Conservation (phyloP, 2,329 filamentous ascomycete genomes). For the Talaromyces atroroseus region DNA sequence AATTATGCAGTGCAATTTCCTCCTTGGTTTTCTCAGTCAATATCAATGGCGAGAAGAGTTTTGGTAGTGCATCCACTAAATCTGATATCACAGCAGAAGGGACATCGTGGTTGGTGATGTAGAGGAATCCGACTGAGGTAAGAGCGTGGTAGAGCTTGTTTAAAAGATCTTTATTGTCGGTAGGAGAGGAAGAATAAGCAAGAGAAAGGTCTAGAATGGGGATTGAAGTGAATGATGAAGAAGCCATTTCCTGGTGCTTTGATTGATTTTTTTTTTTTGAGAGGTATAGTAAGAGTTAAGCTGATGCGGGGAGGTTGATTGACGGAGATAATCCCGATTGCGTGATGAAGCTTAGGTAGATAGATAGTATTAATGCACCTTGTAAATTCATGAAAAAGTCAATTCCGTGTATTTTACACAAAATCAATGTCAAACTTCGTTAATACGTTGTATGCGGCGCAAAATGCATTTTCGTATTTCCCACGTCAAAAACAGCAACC, state of each 20-base stretch:
- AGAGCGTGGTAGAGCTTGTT: constrained; percentile 62
- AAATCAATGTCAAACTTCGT: not conserved
- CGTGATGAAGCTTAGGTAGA: not conserved
- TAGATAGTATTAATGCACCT: not conserved
- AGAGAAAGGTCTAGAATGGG: constrained; percentile 8
- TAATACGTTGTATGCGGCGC: not conserved
- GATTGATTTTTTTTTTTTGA: no score
- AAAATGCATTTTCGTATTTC: constrained; percentile 2
- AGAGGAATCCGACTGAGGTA: constrained; percentile 76
- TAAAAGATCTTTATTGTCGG: not conserved
- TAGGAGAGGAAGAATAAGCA: not conserved
- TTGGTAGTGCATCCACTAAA: constrained; percentile 59
- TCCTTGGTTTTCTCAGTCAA: constrained; percentile 47
- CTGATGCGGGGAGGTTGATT: not conserved
- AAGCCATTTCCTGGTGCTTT: not conserved
- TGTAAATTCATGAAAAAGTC: not conserved
- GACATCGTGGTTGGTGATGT: constrained; percentile 70
- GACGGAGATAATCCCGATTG: not conserved
- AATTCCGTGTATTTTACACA: not conserved
- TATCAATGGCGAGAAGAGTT: constrained; percentile 59
- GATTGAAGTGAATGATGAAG: constrained; percentile 3
- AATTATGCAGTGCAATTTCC: constrained; percentile 50
- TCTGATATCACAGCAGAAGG: constrained; percentile 49
- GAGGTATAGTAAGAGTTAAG: not conserved
- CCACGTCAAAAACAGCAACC: not conserved